Percentiles rank a stretch among this genome's conserved stretches.
phyloP scores from a whole-genome alignment of 2,329 filamentous ascomycete species.

The Fusarium phyllophilum region DNA sequence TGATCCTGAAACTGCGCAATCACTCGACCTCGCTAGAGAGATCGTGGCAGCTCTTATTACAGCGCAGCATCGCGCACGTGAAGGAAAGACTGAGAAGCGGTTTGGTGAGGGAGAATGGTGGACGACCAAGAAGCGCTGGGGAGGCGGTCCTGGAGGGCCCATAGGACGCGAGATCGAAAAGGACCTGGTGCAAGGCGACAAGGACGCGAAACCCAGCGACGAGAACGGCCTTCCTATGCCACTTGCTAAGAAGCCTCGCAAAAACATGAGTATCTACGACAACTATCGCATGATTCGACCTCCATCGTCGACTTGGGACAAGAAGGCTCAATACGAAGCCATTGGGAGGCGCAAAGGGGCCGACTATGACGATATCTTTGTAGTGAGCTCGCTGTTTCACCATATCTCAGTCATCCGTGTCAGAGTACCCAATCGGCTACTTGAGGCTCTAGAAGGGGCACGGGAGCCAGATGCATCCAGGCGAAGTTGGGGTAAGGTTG shows the following conservation, averaged over 20 bases:
- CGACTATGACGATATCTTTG: slow-evolving; percentile 69
- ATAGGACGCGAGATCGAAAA: slow-evolving; percentile 70
- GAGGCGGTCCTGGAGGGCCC: slow-evolving; percentile 69
- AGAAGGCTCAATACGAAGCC: slow-evolving; percentile 65
- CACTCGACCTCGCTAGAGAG: slow-evolving; percentile 70
- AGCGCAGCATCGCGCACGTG: slow-evolving; percentile 70
- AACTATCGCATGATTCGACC: slow-evolving; percentile 71
- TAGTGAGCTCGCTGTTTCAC: slow-evolving; percentile 70
- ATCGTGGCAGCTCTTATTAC: slow-evolving; percentile 69
- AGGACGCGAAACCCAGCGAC: slow-evolving; percentile 51
- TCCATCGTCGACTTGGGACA: slow-evolving; percentile 68
- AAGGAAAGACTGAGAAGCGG: slow-evolving; percentile 65
- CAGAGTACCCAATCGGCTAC: slow-evolving; percentile 64
- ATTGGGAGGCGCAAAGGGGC: slow-evolving; percentile 62
- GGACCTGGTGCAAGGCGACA: slow-evolving; percentile 58
- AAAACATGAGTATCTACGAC: slow-evolving; percentile 69
- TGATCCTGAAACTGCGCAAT: slow-evolving; percentile 63
- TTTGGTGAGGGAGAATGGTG: slow-evolving; percentile 71
- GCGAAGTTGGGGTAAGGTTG: slow-evolving; percentile 62
- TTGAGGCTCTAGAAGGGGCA: slow-evolving; percentile 63
- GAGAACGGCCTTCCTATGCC: slow-evolving; percentile 41
- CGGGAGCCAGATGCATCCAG: slow-evolving; percentile 46
- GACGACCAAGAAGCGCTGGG: slow-evolving; percentile 69
- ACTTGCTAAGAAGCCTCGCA: slow-evolving; percentile 61
- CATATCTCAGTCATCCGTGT: slow-evolving; percentile 68